Conservation (phyloP, 352 stramenopile genomes). For the Pythium phragmitis region DNA sequence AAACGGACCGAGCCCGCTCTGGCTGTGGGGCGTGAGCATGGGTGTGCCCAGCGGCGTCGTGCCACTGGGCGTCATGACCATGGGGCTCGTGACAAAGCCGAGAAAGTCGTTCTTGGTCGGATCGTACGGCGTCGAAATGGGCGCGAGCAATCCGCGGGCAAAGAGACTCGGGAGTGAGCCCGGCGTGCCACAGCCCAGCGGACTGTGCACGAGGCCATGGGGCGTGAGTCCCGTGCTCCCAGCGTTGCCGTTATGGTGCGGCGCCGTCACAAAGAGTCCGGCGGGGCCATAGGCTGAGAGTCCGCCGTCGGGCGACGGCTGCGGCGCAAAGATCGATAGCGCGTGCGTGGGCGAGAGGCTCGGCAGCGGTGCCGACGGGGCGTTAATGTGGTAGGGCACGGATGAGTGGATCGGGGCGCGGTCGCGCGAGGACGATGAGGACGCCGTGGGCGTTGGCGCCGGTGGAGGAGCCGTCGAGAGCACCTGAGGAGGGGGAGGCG, state of each 20-base stretch:
- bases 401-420: conserved; percentile 22
- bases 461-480: neutral
- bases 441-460: conserved; percentile 1
- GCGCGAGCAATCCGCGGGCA: conserved; percentile 25
- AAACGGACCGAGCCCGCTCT: conserved; percentile 24
- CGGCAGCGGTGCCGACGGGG: conserved; percentile 8
- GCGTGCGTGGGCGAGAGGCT: conserved; percentile 27
- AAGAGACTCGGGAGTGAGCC: conserved; percentile 29
- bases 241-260: conserved; percentile 7
- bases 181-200: conserved; percentile 21
- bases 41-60: conserved; percentile 26
- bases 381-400: conserved; percentile 17
- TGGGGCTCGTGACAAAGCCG: conserved; percentile 26
- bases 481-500: too few relatives aligned
- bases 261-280: conserved; percentile 26
- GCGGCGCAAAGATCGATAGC: conserved; percentile 33
- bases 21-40: conserved; percentile 26
- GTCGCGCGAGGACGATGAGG: conserved; percentile 11
- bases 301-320: conserved; percentile 17
- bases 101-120: conserved; percentile 22
- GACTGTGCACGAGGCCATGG: conserved; percentile 15
- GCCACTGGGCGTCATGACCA: conserved; percentile 19
- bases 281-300: conserved; percentile 1
- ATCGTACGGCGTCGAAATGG: conserved; percentile 31
- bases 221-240: conserved; percentile 2